Percentiles rank a stretch among this genome's conserved stretches.
Evolutionary conservation across 2,329 filamentous ascomycete species (phyloP).

Genomic region (Stemphylium vesicarium): DNA sequence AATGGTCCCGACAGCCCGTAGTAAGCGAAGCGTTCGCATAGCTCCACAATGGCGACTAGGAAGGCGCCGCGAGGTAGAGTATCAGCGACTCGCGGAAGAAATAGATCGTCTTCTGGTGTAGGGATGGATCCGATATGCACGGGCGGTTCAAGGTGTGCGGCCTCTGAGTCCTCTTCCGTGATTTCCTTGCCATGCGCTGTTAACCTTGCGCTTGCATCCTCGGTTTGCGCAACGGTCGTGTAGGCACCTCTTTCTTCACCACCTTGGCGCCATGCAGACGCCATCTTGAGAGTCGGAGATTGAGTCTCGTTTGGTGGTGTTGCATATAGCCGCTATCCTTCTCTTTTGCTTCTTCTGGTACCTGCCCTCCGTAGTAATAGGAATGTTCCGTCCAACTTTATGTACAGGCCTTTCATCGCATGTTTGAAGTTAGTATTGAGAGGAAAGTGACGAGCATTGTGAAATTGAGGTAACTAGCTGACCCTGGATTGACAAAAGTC

Average conservation of each 20-base stretch:
- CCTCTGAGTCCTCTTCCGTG: slow-evolving; percentile 3
- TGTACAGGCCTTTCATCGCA: background rate
- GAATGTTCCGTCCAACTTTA: background rate
- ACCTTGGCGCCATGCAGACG: slow-evolving; percentile 25
- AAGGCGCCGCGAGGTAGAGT: slow-evolving; percentile 55
- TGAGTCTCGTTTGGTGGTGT: background rate
- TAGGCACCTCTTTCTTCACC: slow-evolving; percentile 36
- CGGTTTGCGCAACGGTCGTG: slow-evolving; percentile 41
- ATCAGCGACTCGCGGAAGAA: slow-evolving; percentile 49
- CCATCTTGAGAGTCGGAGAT: slow-evolving; percentile 16
- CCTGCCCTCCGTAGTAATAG: background rate
- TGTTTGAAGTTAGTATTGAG: background rate
- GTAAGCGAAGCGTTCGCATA: slow-evolving; percentile 58
- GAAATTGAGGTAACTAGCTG: background rate
- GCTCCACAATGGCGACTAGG: slow-evolving; percentile 56
- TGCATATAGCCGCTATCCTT: background rate
- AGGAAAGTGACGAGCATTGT: background rate
- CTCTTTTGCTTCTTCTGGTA: background rate
- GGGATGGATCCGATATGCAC: slow-evolving; percentile 31
- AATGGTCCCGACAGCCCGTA: slow-evolving; percentile 56
- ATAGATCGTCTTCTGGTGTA: slow-evolving; percentile 33
- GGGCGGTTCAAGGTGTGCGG: slow-evolving; percentile 7
- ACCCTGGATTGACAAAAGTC: background rate
- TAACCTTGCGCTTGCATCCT: slow-evolving; percentile 26
- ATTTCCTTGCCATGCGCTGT: slow-evolving; percentile 25